Base-by-base conservation (phyloP, 2,329 filamentous ascomycete species). In the Parafenestella ontariensis region DNA sequence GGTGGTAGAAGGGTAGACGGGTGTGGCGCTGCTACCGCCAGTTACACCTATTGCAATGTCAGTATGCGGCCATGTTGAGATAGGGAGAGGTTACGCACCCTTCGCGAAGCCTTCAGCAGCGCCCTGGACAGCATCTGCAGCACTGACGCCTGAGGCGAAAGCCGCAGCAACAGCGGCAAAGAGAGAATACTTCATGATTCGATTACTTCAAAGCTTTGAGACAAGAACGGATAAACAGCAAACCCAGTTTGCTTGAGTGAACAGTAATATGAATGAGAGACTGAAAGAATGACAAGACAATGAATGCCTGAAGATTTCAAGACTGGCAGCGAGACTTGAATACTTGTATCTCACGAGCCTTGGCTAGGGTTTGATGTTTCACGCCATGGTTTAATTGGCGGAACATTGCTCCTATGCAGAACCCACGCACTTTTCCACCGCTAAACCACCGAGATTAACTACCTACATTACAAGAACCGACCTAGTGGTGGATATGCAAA, bases 71-170 rank as follows among this genome's bases (percentile, higher is more conserved):
- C 13, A 29, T 23, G 7, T 3, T 0, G 17, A 8, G 13, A 13
- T 1, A 1, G 15, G 5, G 18, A 20, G 3, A n/a, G 9, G 17
- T 28, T 9, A 52, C 42, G 8, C 50, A 62, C 65, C 65, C 59
- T 66, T 68, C 17, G 65, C 65, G 37, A 68, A 68, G 49, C 65
- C 65, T 49, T 68, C 64, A 52, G 65, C 65, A 48, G 64, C 54
- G 34, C 65, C 65, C 58, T 62, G 60, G 18, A 68, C 65, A 40
- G 48, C 65, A 53, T 66, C 64, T 33, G 65, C 65, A 44, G 65
- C 64, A 34, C 54, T 58, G 36, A 61, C 62, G 47, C 55, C 46
- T 33, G 59, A 58, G 43, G 52, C 59, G 48, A 67, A 56, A 31
- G 61, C 62, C 50, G 58, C 56, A 46, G 53, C 46, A 50, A 56